Evolutionary conservation across 345 rosid species (phyloP), one percentile per base, ranked within the genome.

Genomic region (Salix exigua): DNA sequence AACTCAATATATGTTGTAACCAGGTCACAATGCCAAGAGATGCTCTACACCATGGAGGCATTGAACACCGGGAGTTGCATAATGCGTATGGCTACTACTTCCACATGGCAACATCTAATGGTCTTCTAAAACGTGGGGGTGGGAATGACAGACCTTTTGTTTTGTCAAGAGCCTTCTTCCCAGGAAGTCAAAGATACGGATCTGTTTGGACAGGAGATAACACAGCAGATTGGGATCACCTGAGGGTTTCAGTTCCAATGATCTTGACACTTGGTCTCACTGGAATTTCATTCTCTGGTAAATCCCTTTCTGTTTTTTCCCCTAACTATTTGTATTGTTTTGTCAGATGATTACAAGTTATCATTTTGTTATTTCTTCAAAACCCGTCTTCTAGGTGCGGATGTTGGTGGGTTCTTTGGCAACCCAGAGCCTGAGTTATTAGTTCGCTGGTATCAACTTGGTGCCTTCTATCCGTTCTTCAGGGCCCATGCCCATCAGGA

Each of bases 401-500:
- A 96, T 83, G 87, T 96, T 77, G 98, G 98, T 79, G 99, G 99
- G 2, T 96, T 88, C 84, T 96, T 96, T 77, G 98, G 99, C 78
- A 94, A 96, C 84, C 97, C 98, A 75, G 97, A 91, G 69, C 87
- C 97, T 37, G 94, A 94, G 86, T 82, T 96, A 71, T 81, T 96
- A 66, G 95, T 96, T 77, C 97, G 98, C 71, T 96, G 99, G 99
- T 96, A 94, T 83, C 99, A 96, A 79, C 89, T 96, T 60, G 99
- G 98, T 87, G 98, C 99, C 69, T 96, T 85, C 81, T 96, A 94
- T 81, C 99, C 99, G 73, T 96, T 96, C 87, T 96, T 96, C 82
- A 89, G 99, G 85, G 99, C 82, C 5, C 99, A 96, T 86, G 97
- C 99, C 66, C 99, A 96, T 86, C 98, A 91, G 70, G 99, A 96